Evolutionary conservation across 2,329 filamentous ascomycete genomes (phyloP).

Genomic region (Alternaria arbusti): DNA sequence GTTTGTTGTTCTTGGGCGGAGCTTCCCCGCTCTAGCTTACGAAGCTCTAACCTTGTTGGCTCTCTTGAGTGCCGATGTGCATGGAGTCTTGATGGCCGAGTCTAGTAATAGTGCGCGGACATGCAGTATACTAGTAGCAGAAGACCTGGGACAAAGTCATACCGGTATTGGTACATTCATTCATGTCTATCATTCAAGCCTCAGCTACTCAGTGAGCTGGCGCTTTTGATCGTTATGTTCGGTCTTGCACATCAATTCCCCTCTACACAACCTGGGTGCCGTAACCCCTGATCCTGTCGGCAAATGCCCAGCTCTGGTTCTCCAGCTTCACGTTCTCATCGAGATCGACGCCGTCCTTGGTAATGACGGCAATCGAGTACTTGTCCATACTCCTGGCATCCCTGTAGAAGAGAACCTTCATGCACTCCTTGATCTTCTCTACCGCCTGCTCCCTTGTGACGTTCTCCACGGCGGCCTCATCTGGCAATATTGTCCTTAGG

Average conservation of each 20-base stretch:
- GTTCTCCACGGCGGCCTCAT: conserved; percentile 76
- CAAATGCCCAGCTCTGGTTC: conserved; percentile 97
- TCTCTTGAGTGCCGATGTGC: not conserved
- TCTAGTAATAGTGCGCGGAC: not conserved
- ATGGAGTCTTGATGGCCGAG: not conserved
- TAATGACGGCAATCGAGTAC: conserved; percentile 91
- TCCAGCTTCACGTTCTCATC: conserved; percentile 87
- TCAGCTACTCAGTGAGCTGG: conserved; percentile 7
- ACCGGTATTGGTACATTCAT: conserved; percentile 40
- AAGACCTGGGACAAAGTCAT: conserved; percentile 5
- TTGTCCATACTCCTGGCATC: conserved; percentile 90
- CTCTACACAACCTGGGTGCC: conserved; percentile 71
- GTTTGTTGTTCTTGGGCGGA: conserved; percentile 12
- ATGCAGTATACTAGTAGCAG: not conserved
- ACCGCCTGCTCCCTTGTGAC: conserved; percentile 81
- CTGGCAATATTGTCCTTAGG: conserved; percentile 80
- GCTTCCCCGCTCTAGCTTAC: conserved; percentile 23
- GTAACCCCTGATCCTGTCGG: conserved; percentile 92
- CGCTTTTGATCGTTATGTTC: conserved; percentile 1
- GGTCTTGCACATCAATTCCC: not conserved
- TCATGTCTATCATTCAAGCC: conserved; percentile 43
- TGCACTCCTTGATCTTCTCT: conserved; percentile 83
- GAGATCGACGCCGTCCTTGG: conserved; percentile 83
- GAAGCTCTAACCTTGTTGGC: not conserved
- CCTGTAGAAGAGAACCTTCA: conserved; percentile 98